Evolutionary conservation across 305 asterid genomes (phyloP).

Genomic region (Fraxinus platypoda): DNA sequence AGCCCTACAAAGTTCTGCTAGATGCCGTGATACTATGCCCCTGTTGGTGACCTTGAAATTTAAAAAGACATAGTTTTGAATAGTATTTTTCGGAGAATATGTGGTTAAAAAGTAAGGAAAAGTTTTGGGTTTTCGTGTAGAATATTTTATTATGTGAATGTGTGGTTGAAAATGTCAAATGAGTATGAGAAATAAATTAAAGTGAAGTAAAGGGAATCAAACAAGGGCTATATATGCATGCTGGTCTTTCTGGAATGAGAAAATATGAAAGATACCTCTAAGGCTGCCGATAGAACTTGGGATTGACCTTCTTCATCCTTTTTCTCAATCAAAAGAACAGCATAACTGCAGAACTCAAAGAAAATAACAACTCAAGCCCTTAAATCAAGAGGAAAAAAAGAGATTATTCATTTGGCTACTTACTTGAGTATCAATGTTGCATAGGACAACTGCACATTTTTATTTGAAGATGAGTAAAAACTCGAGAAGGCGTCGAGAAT

Average conservation of each 20-base stretch:
- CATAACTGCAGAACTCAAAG: constrained; percentile 56
- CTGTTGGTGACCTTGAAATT: too few relatives aligned
- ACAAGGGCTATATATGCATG: neutral
- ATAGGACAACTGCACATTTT: constrained; percentile 81
- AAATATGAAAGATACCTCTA: constrained; percentile 54
- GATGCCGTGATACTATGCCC: neutral
- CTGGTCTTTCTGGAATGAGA: neutral
- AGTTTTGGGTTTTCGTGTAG: too few relatives aligned
- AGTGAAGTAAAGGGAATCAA: too few relatives aligned
- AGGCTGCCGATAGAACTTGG: constrained; percentile 94
- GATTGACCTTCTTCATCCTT: constrained; percentile 93
- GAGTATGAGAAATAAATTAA: too few relatives aligned
- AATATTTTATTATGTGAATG: too few relatives aligned
- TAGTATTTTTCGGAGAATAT: too few relatives aligned
- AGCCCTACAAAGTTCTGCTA: constrained; percentile 7
- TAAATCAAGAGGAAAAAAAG: neutral
- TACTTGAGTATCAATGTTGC: constrained; percentile 94
- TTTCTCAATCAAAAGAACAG: constrained; percentile 85
- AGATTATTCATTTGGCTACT: constrained; percentile 31
- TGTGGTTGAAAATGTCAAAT: too few relatives aligned
- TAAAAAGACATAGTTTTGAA: too few relatives aligned
- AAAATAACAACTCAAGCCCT: constrained; percentile 14
- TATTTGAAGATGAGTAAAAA: constrained; percentile 75
- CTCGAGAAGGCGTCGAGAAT: constrained; percentile 81
- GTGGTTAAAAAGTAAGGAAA: too few relatives aligned